These are phyloP conservation scores for Luzula sylvatica DNA, from an alignment of 176 grass and related monocot genomes.

Conservation along the genomic window DNA sequence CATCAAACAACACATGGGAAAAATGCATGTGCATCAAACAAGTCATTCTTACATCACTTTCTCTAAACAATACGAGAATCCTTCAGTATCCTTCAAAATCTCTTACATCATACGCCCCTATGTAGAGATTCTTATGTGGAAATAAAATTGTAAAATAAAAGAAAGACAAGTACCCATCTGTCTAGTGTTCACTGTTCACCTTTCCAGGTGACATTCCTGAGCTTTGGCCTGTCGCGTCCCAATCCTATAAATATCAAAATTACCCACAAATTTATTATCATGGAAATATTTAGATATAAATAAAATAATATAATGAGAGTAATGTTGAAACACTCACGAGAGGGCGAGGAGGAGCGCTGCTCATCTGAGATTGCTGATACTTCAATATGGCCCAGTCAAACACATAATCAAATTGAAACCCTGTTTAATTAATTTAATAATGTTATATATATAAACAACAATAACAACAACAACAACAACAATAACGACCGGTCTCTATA, in stretches of 20 bases:
- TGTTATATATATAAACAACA: background rate
- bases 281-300: conserved; percentile 16
- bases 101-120: too few relatives aligned
- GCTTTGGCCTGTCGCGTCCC: conserved; percentile 38
- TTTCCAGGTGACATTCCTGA: conserved; percentile 34
- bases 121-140: too few relatives aligned
- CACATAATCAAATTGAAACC: conserved; percentile 97
- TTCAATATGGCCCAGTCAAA: conserved; percentile 96
- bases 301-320: conserved; percentile 10
- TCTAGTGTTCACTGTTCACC: conserved; percentile 49
- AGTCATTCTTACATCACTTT: too few relatives aligned
- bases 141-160: background rate
- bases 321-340: conserved; percentile 38
- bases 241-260: background rate
- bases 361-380: conserved; percentile 80
- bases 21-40: too few relatives aligned
- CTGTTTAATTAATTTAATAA: conserved; percentile 24
- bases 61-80: too few relatives aligned
- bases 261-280: background rate
- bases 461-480: background rate
- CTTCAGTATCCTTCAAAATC: too few relatives aligned
- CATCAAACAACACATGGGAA: too few relatives aligned
- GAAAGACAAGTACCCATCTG: conserved; percentile 38
- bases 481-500: too few relatives aligned
- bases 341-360: conserved; percentile 50